Base-by-base conservation (phyloP, 371 early-diverging fungal species). In the Lichtheimia ornata region DNA sequence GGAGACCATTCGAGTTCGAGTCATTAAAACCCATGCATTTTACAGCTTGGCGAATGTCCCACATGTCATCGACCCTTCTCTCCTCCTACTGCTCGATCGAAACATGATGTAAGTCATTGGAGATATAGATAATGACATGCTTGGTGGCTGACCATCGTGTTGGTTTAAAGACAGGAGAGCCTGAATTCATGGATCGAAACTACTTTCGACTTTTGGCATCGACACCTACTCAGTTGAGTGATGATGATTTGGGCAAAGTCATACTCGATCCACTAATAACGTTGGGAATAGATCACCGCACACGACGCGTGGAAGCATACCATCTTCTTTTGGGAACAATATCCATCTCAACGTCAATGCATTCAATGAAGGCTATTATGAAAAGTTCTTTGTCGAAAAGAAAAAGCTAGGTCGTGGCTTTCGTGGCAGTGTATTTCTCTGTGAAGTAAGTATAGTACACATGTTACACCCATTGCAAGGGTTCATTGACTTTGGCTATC, bases 281-380 rank as follows among this genome's bases (percentile, higher is more conserved):
- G 2, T 2, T 35, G 5, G 30, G 11, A 35, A 6, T 25, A 58
- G 35, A n/a, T 25, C 49, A 24, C 27, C 41, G 24, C 45, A 22
- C 27, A 41, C 42, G 25, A 69, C 72, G 0, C 61, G 57, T 13
- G 53, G 58, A 35, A 35, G 35, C 35, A 35, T 35, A 11, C 35
- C 35, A 35, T 35, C 35, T 11, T 35, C 35, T n/a, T 58, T 18
- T 15, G 53, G 20, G 17, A 49, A 6, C 61, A 65, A 13, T 27
- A 53, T 51, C 1, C 70, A 68, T 50, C 35, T 81, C 20, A 76
- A 76, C 25, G 74, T 71, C 22, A 77, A 81, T 56, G 85, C 88
- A 4, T 89, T 93, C 56, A 93, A 93, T 62, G 89, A 93, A 64
- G 97, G 97, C 0, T 98, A 98, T 67, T 98, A 98, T 66, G 83